Evolutionary conservation across 768 basidiomycete genomes (phyloP).

Genomic region (Chiua virens): DNA sequence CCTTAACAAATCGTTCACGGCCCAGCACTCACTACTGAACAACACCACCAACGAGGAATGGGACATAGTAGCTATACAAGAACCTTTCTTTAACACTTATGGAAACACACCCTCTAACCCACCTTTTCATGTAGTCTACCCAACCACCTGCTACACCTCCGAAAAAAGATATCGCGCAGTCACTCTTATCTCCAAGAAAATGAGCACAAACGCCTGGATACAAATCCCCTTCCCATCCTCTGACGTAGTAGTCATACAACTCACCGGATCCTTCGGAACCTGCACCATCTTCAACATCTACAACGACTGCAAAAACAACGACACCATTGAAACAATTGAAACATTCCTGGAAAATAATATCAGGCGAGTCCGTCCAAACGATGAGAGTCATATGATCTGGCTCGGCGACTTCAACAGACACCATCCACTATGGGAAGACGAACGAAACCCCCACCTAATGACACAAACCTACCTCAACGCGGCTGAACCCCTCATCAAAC

Average conservation of each 20-base stretch:
- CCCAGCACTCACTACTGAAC: background rate
- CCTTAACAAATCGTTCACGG: background rate
- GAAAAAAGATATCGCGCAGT: background rate
- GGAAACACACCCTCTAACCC: constrained; percentile 9
- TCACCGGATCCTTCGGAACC: background rate
- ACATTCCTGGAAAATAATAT: no score
- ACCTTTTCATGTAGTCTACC: constrained; percentile 22
- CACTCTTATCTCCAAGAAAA: constrained; percentile 1
- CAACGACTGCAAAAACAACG: constrained; percentile 1
- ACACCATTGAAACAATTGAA: background rate
- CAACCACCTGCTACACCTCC: no score
- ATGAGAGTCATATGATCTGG: no score
- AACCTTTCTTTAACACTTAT: constrained; percentile 34
- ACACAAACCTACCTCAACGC: background rate
- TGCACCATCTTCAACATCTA: constrained; percentile 7
- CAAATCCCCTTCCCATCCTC: constrained; percentile 1
- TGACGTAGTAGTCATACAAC: background rate
- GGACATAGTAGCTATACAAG: constrained; percentile 40
- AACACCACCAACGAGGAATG: constrained; percentile 3
- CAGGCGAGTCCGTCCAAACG: no score
- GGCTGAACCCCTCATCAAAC: constrained; percentile 16
- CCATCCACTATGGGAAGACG: constrained; percentile 32
- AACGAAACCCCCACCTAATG: constrained; percentile 22
- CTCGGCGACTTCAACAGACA: constrained; percentile 31
- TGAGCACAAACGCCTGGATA: constrained; percentile 7